Conservation (phyloP, 305 asterid genomes). For the Fraxinus paxiana region DNA sequence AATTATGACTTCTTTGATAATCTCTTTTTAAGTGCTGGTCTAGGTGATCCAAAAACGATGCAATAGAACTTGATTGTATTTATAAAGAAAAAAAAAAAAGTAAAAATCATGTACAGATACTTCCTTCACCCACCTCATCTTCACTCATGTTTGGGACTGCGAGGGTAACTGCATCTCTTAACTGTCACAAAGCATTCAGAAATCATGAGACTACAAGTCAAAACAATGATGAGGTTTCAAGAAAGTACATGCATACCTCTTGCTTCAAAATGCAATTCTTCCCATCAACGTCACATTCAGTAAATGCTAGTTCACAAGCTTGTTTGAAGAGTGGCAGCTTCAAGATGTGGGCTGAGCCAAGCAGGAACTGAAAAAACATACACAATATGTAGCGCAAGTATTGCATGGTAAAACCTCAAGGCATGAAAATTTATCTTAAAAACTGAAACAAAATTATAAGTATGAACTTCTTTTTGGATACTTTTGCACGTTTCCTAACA, state of each 20-base stretch:
- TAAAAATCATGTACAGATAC: neutral
- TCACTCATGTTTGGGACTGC: constrained; percentile 45
- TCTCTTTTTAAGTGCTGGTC: neutral
- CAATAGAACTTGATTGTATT: neutral
- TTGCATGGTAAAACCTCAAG: neutral
- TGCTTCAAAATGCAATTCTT: constrained; percentile 48
- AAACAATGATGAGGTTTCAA: neutral
- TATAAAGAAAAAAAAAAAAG: neutral
- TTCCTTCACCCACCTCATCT: constrained; percentile 51
- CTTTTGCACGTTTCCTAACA: neutral
- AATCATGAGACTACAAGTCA: constrained; percentile 7
- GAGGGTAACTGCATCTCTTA: constrained; percentile 43
- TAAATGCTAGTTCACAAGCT: constrained; percentile 75
- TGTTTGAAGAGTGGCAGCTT: constrained; percentile 65
- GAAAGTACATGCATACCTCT: constrained; percentile 47
- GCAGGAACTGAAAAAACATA: constrained; percentile 60
- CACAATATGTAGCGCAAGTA: neutral
- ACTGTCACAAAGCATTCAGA: constrained; percentile 36
- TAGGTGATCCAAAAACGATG: neutral
- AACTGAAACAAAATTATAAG: neutral
- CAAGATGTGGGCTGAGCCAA: constrained; percentile 81
- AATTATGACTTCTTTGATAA: neutral
- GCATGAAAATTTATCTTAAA: neutral
- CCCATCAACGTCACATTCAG: constrained; percentile 45
- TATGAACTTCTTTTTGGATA: neutral